These are phyloP conservation scores for Tetrastigma voinierianum DNA, from an alignment of 164 flowering plant genomes.

Conservation along the genomic window DNA sequence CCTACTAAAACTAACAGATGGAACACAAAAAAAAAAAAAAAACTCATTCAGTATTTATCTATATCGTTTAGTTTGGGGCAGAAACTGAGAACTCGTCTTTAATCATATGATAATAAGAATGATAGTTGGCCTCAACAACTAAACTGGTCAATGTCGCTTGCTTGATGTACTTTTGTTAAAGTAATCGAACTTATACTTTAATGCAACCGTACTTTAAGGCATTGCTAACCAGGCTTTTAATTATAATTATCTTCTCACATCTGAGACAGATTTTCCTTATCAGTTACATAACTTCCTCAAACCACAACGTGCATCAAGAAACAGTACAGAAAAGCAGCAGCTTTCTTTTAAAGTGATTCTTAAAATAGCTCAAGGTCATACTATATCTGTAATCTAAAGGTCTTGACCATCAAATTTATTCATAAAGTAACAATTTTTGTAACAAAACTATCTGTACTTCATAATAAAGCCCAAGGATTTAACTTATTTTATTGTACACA, in stretches of 20 bases:
- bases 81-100: neutral
- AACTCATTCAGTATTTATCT: too few relatives aligned
- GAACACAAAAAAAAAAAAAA: too few relatives aligned
- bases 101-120: neutral
- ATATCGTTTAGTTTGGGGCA: too few relatives aligned
- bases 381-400: conserved; percentile 3
- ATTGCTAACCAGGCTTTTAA: neutral
- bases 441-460: conserved; percentile 19
- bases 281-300: conserved; percentile 2
- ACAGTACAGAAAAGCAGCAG: conserved; percentile 5
- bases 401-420: conserved; percentile 7
- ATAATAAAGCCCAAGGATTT: conserved; percentile 5
- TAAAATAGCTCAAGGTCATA: conserved; percentile 12
- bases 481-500: conserved; percentile 10
- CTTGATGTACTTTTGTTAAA: neutral
- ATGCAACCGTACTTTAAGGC: too few relatives aligned
- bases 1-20: too few relatives aligned
- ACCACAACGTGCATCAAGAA: neutral
- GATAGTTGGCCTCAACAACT: neutral
- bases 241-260: neutral
- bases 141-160: neutral
- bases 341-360: conserved; percentile 13
- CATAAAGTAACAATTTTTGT: conserved; percentile 5
- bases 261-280: neutral
- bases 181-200: neutral